A percentile compares a stretch with the other conserved stretches of the same genome.
These are phyloP conservation scores for Prototheca wickerhamii DNA, from an alignment of 163 green algal genomes.

Conservation along the genomic window DNA sequence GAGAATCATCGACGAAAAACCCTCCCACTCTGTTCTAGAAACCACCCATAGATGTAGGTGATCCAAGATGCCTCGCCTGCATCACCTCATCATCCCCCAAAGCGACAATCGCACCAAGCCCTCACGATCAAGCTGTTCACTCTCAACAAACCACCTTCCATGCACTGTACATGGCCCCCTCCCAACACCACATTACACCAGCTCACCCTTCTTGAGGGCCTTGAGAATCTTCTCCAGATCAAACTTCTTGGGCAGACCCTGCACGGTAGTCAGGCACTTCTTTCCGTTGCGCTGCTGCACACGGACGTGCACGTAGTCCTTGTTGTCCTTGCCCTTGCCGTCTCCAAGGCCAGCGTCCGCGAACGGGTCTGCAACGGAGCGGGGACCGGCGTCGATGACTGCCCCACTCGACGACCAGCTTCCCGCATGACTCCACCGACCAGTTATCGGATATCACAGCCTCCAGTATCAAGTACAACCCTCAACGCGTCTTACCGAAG, in stretches of 20 bases:
- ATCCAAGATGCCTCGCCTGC: neutral
- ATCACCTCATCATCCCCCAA: neutral
- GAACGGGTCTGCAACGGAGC: slow-evolving; percentile 21
- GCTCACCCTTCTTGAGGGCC: slow-evolving; percentile 93
- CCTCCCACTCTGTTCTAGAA: neutral
- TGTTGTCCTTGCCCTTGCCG: slow-evolving; percentile 21
- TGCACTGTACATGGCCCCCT: neutral
- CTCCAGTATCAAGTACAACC: too few relatives aligned
- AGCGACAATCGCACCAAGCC: too few relatives aligned
- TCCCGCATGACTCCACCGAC: too few relatives aligned
- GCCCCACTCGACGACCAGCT: slow-evolving; percentile 3
- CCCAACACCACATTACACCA: neutral
- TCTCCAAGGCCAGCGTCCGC: slow-evolving; percentile 22
- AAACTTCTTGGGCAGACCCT: slow-evolving; percentile 71
- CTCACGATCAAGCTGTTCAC: too few relatives aligned
- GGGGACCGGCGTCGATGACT: too few relatives aligned
- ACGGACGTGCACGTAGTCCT: slow-evolving; percentile 89
- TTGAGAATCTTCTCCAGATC: slow-evolving; percentile 99
- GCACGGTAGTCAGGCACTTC: slow-evolving; percentile 96
- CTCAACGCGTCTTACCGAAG: slow-evolving; percentile 30
- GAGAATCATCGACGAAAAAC: neutral
- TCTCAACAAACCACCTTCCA: too few relatives aligned
- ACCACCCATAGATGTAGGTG: too few relatives aligned
- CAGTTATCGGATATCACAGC: too few relatives aligned
- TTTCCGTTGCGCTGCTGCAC: slow-evolving; percentile 98